These are phyloP conservation scores for Aegilops longissima DNA, from an alignment of 176 grass and related monocot genomes.

Conservation along the genomic window DNA sequence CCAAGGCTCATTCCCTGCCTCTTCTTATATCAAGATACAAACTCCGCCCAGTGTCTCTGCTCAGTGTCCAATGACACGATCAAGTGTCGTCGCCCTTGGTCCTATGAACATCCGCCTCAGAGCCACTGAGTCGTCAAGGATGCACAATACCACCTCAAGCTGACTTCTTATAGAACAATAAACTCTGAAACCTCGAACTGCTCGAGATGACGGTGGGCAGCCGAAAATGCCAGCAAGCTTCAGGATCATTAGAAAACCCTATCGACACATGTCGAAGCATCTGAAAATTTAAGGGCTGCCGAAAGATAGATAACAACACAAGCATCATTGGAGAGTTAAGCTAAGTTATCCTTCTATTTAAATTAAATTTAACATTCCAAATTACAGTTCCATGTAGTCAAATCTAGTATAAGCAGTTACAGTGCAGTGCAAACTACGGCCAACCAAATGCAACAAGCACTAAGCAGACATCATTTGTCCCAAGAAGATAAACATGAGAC, in stretches of 20 bases:
- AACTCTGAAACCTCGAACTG: slow-evolving; percentile 11
- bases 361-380: not conserved
- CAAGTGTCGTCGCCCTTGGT: not conserved
- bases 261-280: not conserved
- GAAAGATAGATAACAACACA: not conserved
- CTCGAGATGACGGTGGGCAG: not conserved
- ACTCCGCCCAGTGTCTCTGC: not conserved
- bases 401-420: not conserved
- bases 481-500: not conserved
- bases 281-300: not conserved
- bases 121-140: not conserved
- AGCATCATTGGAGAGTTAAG: not conserved
- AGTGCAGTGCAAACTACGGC: not conserved
- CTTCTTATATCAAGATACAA: not conserved
- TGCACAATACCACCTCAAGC: slow-evolving; percentile 1
- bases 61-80: not conserved
- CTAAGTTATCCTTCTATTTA: not conserved
- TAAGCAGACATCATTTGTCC: not conserved
- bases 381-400: too few relatives aligned
- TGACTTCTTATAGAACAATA: not conserved
- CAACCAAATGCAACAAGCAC: not conserved
- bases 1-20: not conserved
- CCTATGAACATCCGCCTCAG: not conserved
- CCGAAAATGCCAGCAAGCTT: not conserved
- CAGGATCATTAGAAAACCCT: not conserved